A percentile compares a stretch with the other conserved stretches of the same genome.
Evolutionary conservation across 495 filamentous ascomycete genomes (phyloP).

Genomic region (Chlorociboria aeruginascens): DNA sequence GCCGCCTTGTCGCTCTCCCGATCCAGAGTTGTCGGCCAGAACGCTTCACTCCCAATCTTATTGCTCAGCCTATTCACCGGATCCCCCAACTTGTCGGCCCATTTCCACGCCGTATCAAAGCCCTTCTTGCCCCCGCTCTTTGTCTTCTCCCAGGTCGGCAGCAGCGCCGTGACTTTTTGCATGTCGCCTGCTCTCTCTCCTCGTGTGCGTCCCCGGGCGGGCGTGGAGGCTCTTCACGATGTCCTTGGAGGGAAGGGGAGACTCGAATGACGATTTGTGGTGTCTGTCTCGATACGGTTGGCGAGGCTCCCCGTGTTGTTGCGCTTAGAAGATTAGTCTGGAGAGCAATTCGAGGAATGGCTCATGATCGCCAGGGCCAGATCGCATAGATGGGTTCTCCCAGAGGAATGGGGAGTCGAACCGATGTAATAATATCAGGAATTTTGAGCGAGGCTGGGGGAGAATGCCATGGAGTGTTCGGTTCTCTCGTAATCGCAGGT

Average conservation of each 20-base stretch:
- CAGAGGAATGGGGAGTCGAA: no score
- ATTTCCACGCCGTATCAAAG: constrained; percentile 33
- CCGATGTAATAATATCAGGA: no score
- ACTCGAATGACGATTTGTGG: not conserved
- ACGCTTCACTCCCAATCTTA: constrained; percentile 62
- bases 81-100: constrained; percentile 39
- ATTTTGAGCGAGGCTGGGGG: no score
- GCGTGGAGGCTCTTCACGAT: constrained; percentile 5
- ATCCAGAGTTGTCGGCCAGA: constrained; percentile 71
- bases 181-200: constrained; percentile 9
- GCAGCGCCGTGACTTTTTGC: constrained; percentile 17
- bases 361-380: no score
- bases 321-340: no score
- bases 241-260: constrained; percentile 8
- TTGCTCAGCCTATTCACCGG: constrained; percentile 69
- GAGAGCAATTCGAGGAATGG: no score
- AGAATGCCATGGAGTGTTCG: no score
- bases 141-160: constrained; percentile 24
- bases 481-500: no score
- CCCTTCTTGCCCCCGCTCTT: constrained; percentile 31
- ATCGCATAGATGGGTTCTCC: no score
- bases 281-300: not conserved
- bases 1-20: constrained; percentile 77
- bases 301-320: no score
- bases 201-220: not conserved